Conservation (phyloP, 2,329 filamentous ascomycete species). For the Tolypocladium ophioglossoides region DNA sequence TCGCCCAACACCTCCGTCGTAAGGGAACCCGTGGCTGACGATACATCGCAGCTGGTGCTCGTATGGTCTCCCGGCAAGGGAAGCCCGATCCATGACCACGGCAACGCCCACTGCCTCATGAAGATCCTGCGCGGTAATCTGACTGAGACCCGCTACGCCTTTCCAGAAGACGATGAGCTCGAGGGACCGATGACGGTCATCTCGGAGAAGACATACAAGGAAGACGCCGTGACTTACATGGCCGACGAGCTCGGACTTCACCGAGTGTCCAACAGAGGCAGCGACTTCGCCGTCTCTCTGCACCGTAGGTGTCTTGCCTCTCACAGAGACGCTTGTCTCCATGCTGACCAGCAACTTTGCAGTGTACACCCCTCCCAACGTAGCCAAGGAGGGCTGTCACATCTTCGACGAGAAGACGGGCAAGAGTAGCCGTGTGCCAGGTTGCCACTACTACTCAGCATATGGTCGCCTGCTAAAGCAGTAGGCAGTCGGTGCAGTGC, state of each 20-base stretch:
- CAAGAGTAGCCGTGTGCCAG: conserved; percentile 58
- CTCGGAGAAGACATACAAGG: conserved; percentile 54
- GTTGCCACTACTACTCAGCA: conserved; percentile 61
- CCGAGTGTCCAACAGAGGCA: conserved; percentile 65
- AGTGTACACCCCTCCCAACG: conserved; percentile 84
- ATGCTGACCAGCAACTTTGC: conserved; percentile 17
- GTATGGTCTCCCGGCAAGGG: conserved; percentile 82
- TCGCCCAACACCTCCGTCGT: too few species aligned
- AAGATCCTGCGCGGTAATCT: conserved; percentile 71
- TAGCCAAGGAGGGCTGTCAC: conserved; percentile 70
- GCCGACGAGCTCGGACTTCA: conserved; percentile 83
- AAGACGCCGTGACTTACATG: conserved; percentile 81
- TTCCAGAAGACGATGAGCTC: conserved; percentile 42
- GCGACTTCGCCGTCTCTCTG: conserved; percentile 71
- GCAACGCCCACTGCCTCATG: conserved; percentile 87
- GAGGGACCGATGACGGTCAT: conserved; percentile 51
- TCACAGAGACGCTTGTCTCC: conserved; percentile 17
- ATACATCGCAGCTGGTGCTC: conserved; percentile 55
- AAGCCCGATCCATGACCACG: conserved; percentile 81
- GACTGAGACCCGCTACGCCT: conserved; percentile 72
- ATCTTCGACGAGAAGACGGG: conserved; percentile 73
- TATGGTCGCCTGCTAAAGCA: conserved; percentile 40
- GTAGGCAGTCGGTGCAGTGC: conserved; percentile 7
- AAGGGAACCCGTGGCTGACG: not conserved
- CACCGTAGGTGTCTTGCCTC: conserved; percentile 45